Evolutionary conservation across 257 asterid genomes (phyloP).

Genomic region (Nicotiana paniculata): DNA sequence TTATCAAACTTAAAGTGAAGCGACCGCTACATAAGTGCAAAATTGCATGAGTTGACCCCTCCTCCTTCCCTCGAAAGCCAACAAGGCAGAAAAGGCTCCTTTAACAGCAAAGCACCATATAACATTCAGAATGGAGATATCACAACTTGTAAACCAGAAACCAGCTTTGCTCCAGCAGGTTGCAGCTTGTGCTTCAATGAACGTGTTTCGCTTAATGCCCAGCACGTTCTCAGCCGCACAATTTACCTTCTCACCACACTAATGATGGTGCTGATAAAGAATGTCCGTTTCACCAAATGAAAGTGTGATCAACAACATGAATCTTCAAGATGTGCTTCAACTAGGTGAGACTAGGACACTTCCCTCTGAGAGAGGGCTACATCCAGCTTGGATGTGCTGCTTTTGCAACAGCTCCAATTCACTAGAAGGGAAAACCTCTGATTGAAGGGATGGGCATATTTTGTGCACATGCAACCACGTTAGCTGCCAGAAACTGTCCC

Average conservation of each 20-base stretch:
- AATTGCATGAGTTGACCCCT: background rate
- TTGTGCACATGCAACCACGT: constrained; percentile 77
- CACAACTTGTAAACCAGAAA: background rate
- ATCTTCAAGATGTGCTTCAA: constrained; percentile 47
- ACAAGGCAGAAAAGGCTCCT: background rate
- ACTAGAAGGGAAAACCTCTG: constrained; percentile 55
- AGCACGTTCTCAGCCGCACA: background rate
- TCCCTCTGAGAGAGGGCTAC: constrained; percentile 26
- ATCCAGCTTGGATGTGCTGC: constrained; percentile 30
- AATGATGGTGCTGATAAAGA: background rate
- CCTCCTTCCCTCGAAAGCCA: background rate
- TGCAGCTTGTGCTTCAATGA: constrained; percentile 2
- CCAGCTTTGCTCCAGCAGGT: background rate
- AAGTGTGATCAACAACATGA: background rate
- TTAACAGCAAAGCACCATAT: background rate
- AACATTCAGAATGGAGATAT: background rate
- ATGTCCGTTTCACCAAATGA: constrained; percentile 2
- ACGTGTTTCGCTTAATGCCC: background rate
- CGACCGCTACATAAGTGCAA: background rate
- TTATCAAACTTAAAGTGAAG: constrained; percentile 5
- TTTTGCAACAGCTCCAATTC: constrained; percentile 58
- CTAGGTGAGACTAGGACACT: constrained; percentile 50
- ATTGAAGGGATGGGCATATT: constrained; percentile 60
- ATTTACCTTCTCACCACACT: background rate
- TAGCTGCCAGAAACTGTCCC: constrained; percentile 72